phyloP scores from a whole-genome alignment of 106 monocot genomes.

The Platanthera guangdongensis region DNA sequence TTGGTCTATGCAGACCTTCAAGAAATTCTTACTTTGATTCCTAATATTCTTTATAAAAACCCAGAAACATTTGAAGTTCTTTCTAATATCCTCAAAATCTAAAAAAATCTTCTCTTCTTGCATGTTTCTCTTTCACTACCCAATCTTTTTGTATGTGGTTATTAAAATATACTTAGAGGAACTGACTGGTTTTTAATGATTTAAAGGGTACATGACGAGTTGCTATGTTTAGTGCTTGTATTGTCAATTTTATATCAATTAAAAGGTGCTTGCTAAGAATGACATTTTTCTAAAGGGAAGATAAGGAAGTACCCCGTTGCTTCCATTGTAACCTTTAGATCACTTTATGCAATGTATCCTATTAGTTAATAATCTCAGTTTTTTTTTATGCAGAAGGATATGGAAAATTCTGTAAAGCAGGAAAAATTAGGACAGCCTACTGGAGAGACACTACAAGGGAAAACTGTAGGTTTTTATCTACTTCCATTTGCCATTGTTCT shows the following conservation, averaged over 20 bases:
- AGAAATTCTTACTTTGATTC: not conserved
- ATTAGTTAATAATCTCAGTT: not conserved
- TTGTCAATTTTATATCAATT: not conserved
- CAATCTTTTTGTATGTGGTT: not conserved
- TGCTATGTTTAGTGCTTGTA: not conserved
- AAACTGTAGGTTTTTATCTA: conserved; percentile 50
- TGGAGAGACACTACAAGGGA: conserved; percentile 82
- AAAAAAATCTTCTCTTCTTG: not conserved
- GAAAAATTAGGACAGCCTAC: conserved; percentile 54
- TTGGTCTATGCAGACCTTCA: not conserved
- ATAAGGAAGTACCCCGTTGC: not conserved
- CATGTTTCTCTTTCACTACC: not conserved
- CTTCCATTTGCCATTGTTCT: not conserved
- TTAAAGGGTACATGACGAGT: not conserved
- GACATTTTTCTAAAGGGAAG: not conserved
- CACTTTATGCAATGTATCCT: not conserved
- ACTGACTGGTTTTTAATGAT: not conserved
- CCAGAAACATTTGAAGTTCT: not conserved
- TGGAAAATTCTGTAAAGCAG: conserved; percentile 55
- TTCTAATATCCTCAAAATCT: not conserved
- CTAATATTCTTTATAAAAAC: not conserved
- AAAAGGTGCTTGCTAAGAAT: not conserved
- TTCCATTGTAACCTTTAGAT: not conserved
- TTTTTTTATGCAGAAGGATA: conserved; percentile 62
- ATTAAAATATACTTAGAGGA: not conserved